Conservation (phyloP, 148 eudicot species). For the Chenopodium album region DNA sequence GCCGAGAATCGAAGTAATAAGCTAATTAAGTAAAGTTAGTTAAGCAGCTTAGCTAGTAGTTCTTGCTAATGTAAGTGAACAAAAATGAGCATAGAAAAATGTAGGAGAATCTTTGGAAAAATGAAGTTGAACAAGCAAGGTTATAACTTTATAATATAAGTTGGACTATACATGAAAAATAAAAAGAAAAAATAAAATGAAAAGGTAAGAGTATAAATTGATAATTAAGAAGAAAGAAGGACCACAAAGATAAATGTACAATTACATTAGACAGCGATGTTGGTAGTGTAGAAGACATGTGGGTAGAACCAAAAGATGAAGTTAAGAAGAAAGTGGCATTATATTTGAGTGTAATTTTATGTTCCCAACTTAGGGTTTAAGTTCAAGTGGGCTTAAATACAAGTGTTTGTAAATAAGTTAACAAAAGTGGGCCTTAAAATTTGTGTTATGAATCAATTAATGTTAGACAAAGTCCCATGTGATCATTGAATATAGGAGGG, state of each 20-base stretch:
- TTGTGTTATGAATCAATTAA: constrained; percentile 37
- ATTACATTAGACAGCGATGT: constrained; percentile 41
- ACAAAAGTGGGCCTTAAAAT: constrained; percentile 51
- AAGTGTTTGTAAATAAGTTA: constrained; percentile 45
- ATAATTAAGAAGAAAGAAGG: constrained; percentile 9
- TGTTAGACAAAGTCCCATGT: constrained; percentile 40
- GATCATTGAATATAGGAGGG: constrained; percentile 34
- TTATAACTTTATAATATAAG: constrained; percentile 8
- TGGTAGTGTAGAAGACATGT: constrained; percentile 53
- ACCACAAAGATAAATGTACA: constrained; percentile 30
- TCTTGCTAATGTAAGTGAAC: not conserved
- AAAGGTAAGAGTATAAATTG: not conserved
- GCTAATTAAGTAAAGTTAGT: not conserved
- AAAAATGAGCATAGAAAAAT: no score
- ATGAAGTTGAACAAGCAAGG: constrained; percentile 17
- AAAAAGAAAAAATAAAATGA: constrained; percentile 1
- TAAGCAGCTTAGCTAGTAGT: not conserved
- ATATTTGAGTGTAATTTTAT: constrained; percentile 23
- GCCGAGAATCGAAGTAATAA: no score
- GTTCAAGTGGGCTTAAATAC: constrained; percentile 44
- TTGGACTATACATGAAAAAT: constrained; percentile 5
- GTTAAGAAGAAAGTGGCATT: constrained; percentile 19
- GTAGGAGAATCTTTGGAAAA: not conserved
- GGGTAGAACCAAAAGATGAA: constrained; percentile 32
- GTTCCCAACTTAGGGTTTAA: constrained; percentile 43